Percentiles rank a stretch among this genome's conserved stretches.
Evolutionary conservation across 2,329 filamentous ascomycete genomes (phyloP).

Genomic region (Sporothrix luriei): DNA sequence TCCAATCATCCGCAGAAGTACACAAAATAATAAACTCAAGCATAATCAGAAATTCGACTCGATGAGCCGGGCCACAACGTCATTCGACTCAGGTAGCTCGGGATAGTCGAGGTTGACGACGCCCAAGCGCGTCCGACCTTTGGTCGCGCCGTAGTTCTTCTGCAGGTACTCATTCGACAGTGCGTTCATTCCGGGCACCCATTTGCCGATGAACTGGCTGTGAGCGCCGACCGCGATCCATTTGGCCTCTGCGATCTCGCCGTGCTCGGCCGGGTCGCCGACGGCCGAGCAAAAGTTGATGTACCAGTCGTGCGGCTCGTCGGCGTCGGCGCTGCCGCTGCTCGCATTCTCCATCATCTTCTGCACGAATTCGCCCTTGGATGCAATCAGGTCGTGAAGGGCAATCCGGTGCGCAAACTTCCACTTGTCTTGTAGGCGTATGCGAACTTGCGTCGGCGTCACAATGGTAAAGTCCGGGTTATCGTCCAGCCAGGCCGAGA

Average conservation of each 20-base stretch:
- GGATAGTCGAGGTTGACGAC: slow-evolving; percentile 41
- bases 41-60: slow-evolving; percentile 45
- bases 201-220: slow-evolving; percentile 45
- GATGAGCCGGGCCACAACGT: slow-evolving; percentile 47
- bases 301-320: slow-evolving; percentile 39
- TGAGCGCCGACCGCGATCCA: slow-evolving; percentile 51
- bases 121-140: slow-evolving; percentile 39
- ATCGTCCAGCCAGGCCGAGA: slow-evolving; percentile 64
- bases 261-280: slow-evolving; percentile 44
- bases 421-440: slow-evolving; percentile 54
- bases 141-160: slow-evolving; percentile 35
- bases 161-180: slow-evolving; percentile 43
- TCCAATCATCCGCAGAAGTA: neutral
- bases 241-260: slow-evolving; percentile 47
- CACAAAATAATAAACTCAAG: neutral
- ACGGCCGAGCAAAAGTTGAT: slow-evolving; percentile 49
- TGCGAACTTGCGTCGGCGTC: slow-evolving; percentile 43
- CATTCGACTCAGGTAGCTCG: slow-evolving; percentile 44
- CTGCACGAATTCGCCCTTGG: slow-evolving; percentile 46
- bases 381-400: slow-evolving; percentile 45
- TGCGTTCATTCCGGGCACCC: slow-evolving; percentile 50
- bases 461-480: slow-evolving; percentile 58
- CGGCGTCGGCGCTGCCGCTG: slow-evolving; percentile 34
- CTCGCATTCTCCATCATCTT: slow-evolving; percentile 45
- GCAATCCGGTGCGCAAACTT: slow-evolving; percentile 45